Evolutionary conservation across 2,329 filamentous ascomycete species (phyloP), one percentile per base, ranked within the genome.

Genomic region (Fusarium nisikadoi): DNA sequence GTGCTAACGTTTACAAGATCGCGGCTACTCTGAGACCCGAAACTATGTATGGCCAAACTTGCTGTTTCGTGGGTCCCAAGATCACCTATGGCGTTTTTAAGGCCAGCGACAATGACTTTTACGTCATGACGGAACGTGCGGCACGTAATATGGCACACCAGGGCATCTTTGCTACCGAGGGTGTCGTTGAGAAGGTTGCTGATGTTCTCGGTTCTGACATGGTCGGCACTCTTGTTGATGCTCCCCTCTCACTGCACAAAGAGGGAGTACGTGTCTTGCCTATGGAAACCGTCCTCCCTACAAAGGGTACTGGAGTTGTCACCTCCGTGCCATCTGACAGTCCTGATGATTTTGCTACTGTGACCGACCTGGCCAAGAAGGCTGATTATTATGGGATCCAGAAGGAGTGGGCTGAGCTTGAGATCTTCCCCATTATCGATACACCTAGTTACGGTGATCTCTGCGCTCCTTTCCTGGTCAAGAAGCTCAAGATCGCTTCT

Each of bases 11-110:
- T 62, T 98, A 92, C 85, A 92, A 98, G 77, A 90, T 98, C 17
- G 93, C 96, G 17, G 96, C 96, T 20, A 98, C 96, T 61, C 88
- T 99, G 69, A 89, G 96, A 70, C 94, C 96, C 5, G 96, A 99
- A 86, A 99, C 96, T 39, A 98, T 99, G 95, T 99, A 98, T 80
- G 97, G 97, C 43, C 96, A 98, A 83, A 97, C 91, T 8, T 97
- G 94, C 84, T 97, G 95, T 81, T 99, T 98, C 76, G 94, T 99
- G 52, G 94, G 94, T 7, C 95, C 96, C 14, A 93, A 92, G 79
- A 92, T 98, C 78, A 90, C 87, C 47, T 99, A 99, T 78, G 95
- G 95, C 55, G 84, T 99, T 71, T 98, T 94, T 87, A 93, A 94
- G 82, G 89, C 90, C 61, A 89, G 88, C 27, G 88, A 92, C 71